A percentile compares a stretch with the other conserved stretches of the same genome.
phyloP scores from a whole-genome alignment of 208 protist species.

The Crithidia acanthocephali region DNA sequence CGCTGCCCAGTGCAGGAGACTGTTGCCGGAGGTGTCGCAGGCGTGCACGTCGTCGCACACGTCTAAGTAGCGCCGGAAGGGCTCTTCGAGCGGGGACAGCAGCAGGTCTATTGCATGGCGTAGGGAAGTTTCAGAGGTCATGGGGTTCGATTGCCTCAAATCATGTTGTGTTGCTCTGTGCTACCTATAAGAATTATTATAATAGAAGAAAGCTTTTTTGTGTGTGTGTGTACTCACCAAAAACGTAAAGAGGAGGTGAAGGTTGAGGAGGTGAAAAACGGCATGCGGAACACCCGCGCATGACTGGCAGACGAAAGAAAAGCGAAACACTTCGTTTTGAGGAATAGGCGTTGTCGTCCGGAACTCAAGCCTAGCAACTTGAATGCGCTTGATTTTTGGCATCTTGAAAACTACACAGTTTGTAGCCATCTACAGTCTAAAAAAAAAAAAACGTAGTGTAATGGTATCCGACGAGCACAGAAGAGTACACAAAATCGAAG shows the following conservation, averaged over 20 bases:
- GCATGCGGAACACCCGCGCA: not conserved
- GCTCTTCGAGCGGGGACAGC: slow-evolving; percentile 33
- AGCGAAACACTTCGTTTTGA: not conserved
- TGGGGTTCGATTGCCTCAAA: not conserved
- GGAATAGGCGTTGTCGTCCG: too few species aligned
- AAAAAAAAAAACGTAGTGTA: too few species aligned
- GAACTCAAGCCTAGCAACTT: too few species aligned
- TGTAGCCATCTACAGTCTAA: too few species aligned
- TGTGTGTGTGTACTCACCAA: too few species aligned
- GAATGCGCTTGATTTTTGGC: too few species aligned
- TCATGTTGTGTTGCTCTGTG: not conserved
- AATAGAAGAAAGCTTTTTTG: too few species aligned
- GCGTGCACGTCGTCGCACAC: slow-evolving; percentile 55
- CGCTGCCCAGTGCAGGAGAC: slow-evolving; percentile 75
- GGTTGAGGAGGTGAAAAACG: too few species aligned
- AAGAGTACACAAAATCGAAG: not conserved
- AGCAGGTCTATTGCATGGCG: slow-evolving; percentile 41
- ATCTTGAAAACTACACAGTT: too few species aligned
- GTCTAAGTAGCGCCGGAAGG: slow-evolving; percentile 54
- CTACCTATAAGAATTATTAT: not conserved
- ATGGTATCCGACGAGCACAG: not conserved
- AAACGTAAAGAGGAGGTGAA: too few species aligned
- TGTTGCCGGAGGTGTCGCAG: slow-evolving; percentile 55
- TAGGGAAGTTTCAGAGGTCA: slow-evolving; percentile 27
- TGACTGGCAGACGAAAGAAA: not conserved